Evolutionary conservation across 768 basidiomycete genomes (phyloP).

Genomic region (Mycena crocata): DNA sequence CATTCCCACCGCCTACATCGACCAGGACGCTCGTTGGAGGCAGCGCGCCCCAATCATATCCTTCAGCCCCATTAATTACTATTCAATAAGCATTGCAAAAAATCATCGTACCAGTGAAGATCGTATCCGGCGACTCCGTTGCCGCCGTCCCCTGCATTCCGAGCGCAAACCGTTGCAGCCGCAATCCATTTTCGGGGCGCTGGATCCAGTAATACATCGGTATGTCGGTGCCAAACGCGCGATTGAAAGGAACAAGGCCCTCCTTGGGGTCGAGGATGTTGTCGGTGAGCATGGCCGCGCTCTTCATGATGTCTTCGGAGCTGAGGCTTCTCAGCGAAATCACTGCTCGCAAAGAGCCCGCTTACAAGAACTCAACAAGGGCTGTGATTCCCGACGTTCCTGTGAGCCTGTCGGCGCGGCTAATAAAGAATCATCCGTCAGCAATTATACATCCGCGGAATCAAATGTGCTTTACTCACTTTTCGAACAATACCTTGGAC

Average conservation of each 20-base stretch:
- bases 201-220: conserved; percentile 2
- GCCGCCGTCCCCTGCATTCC: conserved; percentile 29
- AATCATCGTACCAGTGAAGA: conserved; percentile 8
- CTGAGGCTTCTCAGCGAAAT: not conserved
- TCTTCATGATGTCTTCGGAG: conserved; percentile 29
- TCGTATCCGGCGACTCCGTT: conserved; percentile 15
- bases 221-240: not conserved
- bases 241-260: not conserved
- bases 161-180: not conserved
- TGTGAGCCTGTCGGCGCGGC: conserved; percentile 18
- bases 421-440: not conserved
- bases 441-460: not conserved
- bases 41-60: conserved; percentile 34
- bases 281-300: not conserved
- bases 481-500: conserved; percentile 14
- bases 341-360: too few relatives aligned
- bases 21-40: conserved; percentile 39
- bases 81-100: not conserved
- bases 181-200: conserved; percentile 16
- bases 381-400: conserved; percentile 30
- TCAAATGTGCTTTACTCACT: conserved; percentile 21
- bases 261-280: not conserved
- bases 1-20: conserved; percentile 28
- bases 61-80: not conserved
- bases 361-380: conserved; percentile 26